Evolutionary conservation across 2,329 filamentous ascomycete genomes (phyloP).

Genomic region (Colletotrichum phormii): DNA sequence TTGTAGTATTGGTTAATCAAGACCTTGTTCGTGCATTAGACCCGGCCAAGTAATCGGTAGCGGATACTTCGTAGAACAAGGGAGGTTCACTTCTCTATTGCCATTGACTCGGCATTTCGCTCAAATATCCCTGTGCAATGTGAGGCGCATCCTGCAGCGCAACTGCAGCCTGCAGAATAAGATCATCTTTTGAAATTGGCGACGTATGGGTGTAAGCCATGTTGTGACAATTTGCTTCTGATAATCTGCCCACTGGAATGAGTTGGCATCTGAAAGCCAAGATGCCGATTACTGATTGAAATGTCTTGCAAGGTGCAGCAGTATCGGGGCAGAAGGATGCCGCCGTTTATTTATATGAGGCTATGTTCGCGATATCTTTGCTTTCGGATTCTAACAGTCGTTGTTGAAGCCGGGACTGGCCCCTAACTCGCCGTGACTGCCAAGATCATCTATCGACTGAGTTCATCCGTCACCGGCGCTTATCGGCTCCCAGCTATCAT

Average conservation of each 20-base stretch:
- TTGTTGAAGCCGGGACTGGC: neutral
- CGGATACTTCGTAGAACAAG: neutral
- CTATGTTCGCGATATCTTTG: neutral
- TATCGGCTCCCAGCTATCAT: neutral
- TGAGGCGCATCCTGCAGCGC: neutral
- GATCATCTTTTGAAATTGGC: neutral
- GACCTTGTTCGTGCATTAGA: neutral
- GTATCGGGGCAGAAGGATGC: neutral
- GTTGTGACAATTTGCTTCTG: neutral
- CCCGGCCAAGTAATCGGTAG: neutral
- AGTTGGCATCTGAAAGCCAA: neutral
- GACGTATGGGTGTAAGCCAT: neutral
- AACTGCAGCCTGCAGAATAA: neutral
- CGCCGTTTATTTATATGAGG: neutral
- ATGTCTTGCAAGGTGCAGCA: neutral
- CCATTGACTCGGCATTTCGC: neutral
- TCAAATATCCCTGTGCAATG: neutral
- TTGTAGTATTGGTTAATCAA: neutral
- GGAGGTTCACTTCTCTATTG: neutral
- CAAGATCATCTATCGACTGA: neutral
- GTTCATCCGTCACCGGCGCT: neutral
- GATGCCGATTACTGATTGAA: neutral
- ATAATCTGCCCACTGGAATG: neutral
- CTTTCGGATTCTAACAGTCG: too few species aligned
- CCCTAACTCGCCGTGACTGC: too few species aligned